Percentiles rank a stretch among this genome's conserved stretches.
These are phyloP conservation scores for Gaeumannomyces sp. DNA, from an alignment of 2,329 filamentous ascomycete genomes.

Conservation along the genomic window DNA sequence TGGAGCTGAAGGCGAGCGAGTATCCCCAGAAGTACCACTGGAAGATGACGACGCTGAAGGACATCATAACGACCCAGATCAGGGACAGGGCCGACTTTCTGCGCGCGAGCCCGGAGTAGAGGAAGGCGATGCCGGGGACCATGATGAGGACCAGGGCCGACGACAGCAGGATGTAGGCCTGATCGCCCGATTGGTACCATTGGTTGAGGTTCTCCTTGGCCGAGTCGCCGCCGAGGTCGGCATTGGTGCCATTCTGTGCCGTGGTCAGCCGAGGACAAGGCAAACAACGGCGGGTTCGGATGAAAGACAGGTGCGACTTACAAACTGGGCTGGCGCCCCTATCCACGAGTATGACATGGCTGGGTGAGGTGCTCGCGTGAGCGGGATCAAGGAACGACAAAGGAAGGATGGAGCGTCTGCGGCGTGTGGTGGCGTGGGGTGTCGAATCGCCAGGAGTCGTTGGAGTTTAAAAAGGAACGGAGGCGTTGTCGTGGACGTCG, in stretches of 20 bases:
- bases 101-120: constrained; percentile 95
- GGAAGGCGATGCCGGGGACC: constrained; percentile 92
- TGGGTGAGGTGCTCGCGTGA: background rate
- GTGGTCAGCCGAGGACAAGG: background rate
- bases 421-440: no score
- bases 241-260: constrained; percentile 51
- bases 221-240: constrained; percentile 67
- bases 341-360: constrained; percentile 55
- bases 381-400: no score
- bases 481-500: no score
- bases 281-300: background rate
- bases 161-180: constrained; percentile 85
- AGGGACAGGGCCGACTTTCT: constrained; percentile 95
- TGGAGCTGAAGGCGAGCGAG: constrained; percentile 82
- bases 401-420: no score
- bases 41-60: constrained; percentile 83
- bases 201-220: constrained; percentile 86
- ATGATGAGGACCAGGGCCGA: constrained; percentile 94
- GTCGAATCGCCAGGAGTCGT: no score
- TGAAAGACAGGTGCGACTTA: background rate
- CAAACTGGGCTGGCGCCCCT: constrained; percentile 49
- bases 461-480: no score
- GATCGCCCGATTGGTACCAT: constrained; percentile 88
- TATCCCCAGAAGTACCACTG: constrained; percentile 99
- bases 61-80: constrained; percentile 97